Evolutionary conservation across 2,329 filamentous ascomycete species (phyloP).

Genomic region (Colletotrichum sp.): DNA sequence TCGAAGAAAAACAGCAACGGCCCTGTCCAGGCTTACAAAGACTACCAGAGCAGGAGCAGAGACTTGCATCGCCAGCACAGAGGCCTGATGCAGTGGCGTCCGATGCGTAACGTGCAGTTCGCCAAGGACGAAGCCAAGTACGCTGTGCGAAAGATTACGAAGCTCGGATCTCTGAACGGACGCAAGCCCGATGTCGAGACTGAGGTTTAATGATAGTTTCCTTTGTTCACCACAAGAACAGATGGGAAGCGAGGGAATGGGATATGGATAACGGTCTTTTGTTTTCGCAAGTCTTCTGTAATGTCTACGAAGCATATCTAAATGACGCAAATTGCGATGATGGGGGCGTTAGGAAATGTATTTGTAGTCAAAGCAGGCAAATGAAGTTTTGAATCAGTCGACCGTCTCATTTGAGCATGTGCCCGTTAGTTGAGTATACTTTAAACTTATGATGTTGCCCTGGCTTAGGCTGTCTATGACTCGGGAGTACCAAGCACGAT

Average conservation of each 20-base stretch:
- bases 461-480: too few species aligned
- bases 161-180: slow-evolving; percentile 78
- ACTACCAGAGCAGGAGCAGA: slow-evolving; percentile 71
- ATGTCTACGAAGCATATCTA: background rate
- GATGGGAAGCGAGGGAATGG: background rate
- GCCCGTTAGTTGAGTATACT: background rate
- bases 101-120: slow-evolving; percentile 84
- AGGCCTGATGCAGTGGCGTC: slow-evolving; percentile 94
- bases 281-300: background rate
- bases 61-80: slow-evolving; percentile 85
- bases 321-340: background rate
- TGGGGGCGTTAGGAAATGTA: background rate
- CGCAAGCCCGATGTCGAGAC: slow-evolving; percentile 90
- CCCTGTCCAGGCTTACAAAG: slow-evolving; percentile 62
- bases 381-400: background rate
- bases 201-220: slow-evolving; percentile 53
- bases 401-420: accelerated
- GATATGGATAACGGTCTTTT: background rate
- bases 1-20: slow-evolving; percentile 53
- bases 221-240: background rate
- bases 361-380: slow-evolving; percentile 4
- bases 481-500: too few species aligned
- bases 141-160: slow-evolving; percentile 76
- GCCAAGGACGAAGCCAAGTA: slow-evolving; percentile 87
- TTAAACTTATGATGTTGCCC: accelerated